Evolutionary conservation across 2,329 filamentous ascomycete species (phyloP).

Genomic region (Sordariomycetes sp.): DNA sequence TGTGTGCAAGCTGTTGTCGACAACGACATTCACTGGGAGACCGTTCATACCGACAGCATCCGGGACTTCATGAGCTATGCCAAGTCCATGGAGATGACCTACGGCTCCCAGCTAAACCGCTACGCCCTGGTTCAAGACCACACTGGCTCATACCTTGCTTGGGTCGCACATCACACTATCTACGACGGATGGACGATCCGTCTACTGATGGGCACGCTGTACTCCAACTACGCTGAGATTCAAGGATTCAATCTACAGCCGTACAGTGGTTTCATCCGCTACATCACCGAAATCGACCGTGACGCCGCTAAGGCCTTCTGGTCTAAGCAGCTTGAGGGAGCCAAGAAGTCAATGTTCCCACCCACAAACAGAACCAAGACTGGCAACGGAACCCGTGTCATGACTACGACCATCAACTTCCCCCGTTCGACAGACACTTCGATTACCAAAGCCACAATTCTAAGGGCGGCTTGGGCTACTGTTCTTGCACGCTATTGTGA

Average conservation of each 20-base stretch:
- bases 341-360: constrained; percentile 2
- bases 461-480: constrained; percentile 4
- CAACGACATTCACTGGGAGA: constrained; percentile 3
- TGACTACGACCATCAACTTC: neutral
- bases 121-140: neutral
- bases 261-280: constrained; percentile 31
- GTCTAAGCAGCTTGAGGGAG: constrained; percentile 1
- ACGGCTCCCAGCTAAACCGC: neutral
- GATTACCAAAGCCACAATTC: constrained; percentile 10
- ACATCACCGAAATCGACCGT: constrained; percentile 21
- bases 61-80: neutral
- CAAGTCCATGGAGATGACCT: constrained; percentile 1
- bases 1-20: constrained; percentile 7
- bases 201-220: constrained; percentile 1
- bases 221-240: neutral
- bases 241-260: neutral
- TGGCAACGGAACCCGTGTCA: neutral
- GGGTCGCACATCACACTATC: constrained; percentile 9
- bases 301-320: neutral
- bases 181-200: constrained; percentile 9
- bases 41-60: neutral
- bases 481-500: constrained; percentile 18
- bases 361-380: neutral
- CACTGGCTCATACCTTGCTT: constrained; percentile 5
- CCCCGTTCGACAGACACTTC: neutral